These are phyloP conservation scores for Infundibulicybe gibba DNA, from an alignment of 768 basidiomycete genomes.

Conservation along the genomic window DNA sequence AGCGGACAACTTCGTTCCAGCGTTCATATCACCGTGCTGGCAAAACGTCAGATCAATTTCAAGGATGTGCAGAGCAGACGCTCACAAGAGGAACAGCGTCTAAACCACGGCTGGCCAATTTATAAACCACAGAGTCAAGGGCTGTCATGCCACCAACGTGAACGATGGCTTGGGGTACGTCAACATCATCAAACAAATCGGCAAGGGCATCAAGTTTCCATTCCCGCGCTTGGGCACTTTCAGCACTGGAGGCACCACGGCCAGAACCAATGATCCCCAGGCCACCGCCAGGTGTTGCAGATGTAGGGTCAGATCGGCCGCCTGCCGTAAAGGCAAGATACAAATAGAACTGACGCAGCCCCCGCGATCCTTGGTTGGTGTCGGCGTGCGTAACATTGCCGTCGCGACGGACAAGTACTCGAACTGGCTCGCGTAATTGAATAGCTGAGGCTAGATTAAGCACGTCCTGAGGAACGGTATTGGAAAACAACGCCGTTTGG, in stretches of 20 bases:
- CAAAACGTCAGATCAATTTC: slow-evolving; percentile 10
- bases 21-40: slow-evolving; percentile 92
- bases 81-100: slow-evolving; percentile 88
- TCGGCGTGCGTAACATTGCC: slow-evolving; percentile 77
- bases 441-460: slow-evolving; percentile 92
- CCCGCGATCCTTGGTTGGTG: slow-evolving; percentile 65
- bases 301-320: slow-evolving; percentile 56
- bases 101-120: slow-evolving; percentile 77
- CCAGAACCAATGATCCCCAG: slow-evolving; percentile 93
- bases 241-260: slow-evolving; percentile 74
- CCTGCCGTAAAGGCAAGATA: slow-evolving; percentile 94
- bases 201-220: slow-evolving; percentile 94
- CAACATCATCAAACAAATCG: slow-evolving; percentile 86
- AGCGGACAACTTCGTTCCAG: slow-evolving; percentile 74
- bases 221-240: slow-evolving; percentile 82
- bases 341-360: slow-evolving; percentile 92
- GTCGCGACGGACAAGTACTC: slow-evolving; percentile 93
- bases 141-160: slow-evolving; percentile 87
- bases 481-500: slow-evolving; percentile 93
- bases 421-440: slow-evolving; percentile 92
- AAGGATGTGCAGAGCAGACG: slow-evolving; percentile 9
- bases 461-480: slow-evolving; percentile 97
- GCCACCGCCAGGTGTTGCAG: slow-evolving; percentile 46
- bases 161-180: slow-evolving; percentile 76
- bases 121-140: slow-evolving; percentile 87